Conservation (phyloP, 208 protist species). For the Acanthamoeba culbertsoni region DNA sequence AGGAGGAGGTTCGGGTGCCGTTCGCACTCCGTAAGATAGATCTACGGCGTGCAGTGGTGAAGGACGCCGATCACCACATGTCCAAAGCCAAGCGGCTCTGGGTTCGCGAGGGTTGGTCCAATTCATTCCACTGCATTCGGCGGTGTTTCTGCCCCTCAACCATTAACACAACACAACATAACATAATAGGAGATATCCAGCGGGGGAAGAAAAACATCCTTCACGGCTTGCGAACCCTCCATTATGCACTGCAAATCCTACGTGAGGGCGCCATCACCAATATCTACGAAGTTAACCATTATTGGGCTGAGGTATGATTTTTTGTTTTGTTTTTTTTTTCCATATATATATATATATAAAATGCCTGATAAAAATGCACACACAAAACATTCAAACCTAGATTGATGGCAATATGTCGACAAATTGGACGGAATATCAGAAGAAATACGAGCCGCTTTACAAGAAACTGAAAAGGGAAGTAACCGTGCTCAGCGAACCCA, state of each 20-base stretch:
- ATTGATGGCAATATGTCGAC: not conserved
- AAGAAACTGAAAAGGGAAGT: not conserved
- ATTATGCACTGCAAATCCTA: not conserved
- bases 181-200: not conserved
- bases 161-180: not conserved
- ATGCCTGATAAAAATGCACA: not conserved
- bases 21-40: not conserved
- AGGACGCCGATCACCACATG: conserved; percentile 6
- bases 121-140: not conserved
- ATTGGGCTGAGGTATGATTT: not conserved
- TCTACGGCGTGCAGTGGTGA: not conserved
- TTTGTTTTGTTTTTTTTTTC: not conserved
- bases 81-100: conserved; percentile 38
- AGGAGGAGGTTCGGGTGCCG: not conserved
- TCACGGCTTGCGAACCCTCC: not conserved
- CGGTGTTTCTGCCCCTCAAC: not conserved
- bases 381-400: not conserved
- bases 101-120: not conserved
- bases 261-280: not conserved
- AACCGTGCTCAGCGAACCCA: not conserved
- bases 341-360: not conserved
- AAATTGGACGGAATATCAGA: not conserved
- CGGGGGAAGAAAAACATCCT: conserved; percentile 14
- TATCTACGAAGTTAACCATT: not conserved
- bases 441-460: not conserved